These are phyloP conservation scores for Naganishia onofrii DNA, from an alignment of 768 basidiomycete species.

Conservation along the genomic window DNA sequence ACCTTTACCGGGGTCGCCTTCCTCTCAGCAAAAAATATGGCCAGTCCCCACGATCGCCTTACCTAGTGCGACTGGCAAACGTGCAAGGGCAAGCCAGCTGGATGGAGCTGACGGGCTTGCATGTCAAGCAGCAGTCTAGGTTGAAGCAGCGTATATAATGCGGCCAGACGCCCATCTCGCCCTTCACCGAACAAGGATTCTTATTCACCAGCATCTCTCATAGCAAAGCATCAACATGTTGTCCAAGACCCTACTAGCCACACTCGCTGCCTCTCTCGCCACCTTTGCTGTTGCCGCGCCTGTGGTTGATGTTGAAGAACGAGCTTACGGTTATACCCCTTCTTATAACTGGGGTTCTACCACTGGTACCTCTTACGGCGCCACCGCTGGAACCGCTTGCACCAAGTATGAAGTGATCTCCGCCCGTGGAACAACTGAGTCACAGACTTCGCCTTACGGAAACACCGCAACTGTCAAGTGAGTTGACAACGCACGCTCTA, in stretches of 20 bases:
- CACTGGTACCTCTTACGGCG: not conserved
- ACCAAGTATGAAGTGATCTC: slow-evolving; percentile 26
- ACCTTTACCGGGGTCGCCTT: no score
- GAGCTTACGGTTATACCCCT: not conserved
- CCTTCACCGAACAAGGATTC: no score
- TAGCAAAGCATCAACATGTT: no score
- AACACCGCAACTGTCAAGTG: slow-evolving; percentile 25
- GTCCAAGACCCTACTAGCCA: not conserved
- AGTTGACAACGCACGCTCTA: not conserved
- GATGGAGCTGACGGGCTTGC: no score
- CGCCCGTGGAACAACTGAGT: slow-evolving; percentile 22
- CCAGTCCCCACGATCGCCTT: no score
- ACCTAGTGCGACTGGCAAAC: no score
- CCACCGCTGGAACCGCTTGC: slow-evolving; percentile 13
- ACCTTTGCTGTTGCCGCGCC: slow-evolving; percentile 4
- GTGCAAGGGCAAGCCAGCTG: no score
- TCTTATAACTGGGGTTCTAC: slow-evolving; percentile 14
- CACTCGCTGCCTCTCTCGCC: slow-evolving; percentile 1
- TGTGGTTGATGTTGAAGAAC: not conserved
- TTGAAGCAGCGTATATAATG: no score
- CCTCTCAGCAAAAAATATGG: no score
- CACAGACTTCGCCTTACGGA: slow-evolving; percentile 19
- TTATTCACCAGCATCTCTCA: no score
- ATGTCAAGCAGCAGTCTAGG: no score
- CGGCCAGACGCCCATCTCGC: no score